Evolutionary conservation across 805 yeast genomes (phyloP).

Genomic region (Wickerhamiella parazyma): DNA sequence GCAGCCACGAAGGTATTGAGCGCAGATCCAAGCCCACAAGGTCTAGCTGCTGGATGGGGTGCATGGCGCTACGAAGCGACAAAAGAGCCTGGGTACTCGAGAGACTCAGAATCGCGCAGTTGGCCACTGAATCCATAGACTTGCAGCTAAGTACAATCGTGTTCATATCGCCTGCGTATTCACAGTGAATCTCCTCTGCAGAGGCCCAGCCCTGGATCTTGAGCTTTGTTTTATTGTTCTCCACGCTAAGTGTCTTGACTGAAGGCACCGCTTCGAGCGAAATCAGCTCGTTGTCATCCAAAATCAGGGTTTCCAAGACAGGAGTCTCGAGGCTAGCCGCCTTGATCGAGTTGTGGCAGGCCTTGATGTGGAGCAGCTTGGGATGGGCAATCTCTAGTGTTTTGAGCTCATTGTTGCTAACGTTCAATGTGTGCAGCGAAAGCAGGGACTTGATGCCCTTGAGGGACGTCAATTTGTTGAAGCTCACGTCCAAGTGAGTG

Average conservation of each 20-base stretch:
- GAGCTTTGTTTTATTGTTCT: constrained; percentile 15
- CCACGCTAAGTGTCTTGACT: constrained; percentile 13
- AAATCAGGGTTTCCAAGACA: constrained; percentile 14
- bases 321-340: constrained; percentile 16
- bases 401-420: constrained; percentile 14
- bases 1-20: constrained; percentile 15
- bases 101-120: constrained; percentile 12
- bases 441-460: constrained; percentile 15
- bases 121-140: constrained; percentile 3
- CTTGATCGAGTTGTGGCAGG: constrained; percentile 14
- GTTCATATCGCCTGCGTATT: constrained; percentile 14
- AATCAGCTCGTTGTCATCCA: constrained; percentile 13
- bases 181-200: constrained; percentile 16
- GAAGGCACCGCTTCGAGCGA: constrained; percentile 15
- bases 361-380: constrained; percentile 15
- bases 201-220: constrained; percentile 16
- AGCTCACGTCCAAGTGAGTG: constrained; percentile 16
- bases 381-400: constrained; percentile 13
- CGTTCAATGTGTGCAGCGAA: constrained; percentile 15
- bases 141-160: constrained; percentile 17
- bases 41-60: constrained; percentile 19
- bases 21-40: constrained; percentile 11
- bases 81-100: constrained; percentile 5
- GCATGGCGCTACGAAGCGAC: not conserved
- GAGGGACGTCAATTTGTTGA: constrained; percentile 13